Conservation (phyloP, 2,329 filamentous ascomycete genomes). For the Lachnellula occidentalis region DNA sequence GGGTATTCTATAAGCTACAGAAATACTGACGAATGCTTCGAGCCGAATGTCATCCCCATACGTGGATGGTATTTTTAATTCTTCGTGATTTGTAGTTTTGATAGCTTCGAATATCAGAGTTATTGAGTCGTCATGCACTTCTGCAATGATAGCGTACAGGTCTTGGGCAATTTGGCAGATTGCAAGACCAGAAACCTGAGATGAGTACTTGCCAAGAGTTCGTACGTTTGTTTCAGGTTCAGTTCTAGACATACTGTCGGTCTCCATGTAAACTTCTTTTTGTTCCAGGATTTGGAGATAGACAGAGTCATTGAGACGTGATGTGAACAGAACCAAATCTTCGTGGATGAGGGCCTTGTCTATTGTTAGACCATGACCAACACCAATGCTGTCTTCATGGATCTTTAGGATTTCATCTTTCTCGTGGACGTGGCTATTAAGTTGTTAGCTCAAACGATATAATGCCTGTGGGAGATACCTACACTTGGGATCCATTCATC, state of each 20-base stretch:
- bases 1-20: constrained; percentile 2
- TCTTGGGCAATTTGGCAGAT: constrained; percentile 8
- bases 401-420: constrained; percentile 12
- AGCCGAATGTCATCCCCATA: constrained; percentile 2
- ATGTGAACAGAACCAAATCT: constrained; percentile 22
- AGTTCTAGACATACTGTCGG: constrained; percentile 2
- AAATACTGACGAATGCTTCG: constrained; percentile 26
- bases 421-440: constrained; percentile 11
- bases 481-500: constrained; percentile 14
- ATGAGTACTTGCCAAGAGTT: constrained; percentile 13
- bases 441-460: constrained; percentile 1
- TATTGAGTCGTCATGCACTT: constrained; percentile 10
- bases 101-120: constrained; percentile 19
- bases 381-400: background rate
- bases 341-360: constrained; percentile 21
- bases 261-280: constrained; percentile 8
- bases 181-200: constrained; percentile 16
- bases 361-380: constrained; percentile 15
- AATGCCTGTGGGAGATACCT: constrained; percentile 7
- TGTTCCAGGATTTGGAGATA: constrained; percentile 19
- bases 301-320: constrained; percentile 7
- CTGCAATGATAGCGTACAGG: constrained; percentile 18
- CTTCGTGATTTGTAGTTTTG: background rate
- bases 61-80: constrained; percentile 9
- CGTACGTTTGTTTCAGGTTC: constrained; percentile 6